Evolutionary conservation across 306 rosid genomes (phyloP).

Genomic region (Alnus rubra): DNA sequence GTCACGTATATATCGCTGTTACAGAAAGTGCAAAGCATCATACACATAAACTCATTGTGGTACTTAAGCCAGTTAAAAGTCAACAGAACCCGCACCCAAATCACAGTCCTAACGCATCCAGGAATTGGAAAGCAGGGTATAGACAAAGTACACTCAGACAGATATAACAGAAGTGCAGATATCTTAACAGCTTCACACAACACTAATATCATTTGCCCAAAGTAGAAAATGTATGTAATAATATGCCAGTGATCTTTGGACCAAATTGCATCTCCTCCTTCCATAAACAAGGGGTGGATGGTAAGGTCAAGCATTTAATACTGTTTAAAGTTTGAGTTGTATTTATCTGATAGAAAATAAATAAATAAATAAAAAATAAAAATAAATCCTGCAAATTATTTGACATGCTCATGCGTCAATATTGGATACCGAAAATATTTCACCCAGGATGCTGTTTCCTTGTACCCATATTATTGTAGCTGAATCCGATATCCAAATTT

Average conservation of each 20-base stretch:
- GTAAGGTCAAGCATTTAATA: not conserved
- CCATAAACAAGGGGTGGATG: not conserved
- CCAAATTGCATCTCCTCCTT: not conserved
- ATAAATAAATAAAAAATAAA: not conserved
- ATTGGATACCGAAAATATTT: not conserved
- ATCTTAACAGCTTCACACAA: not conserved
- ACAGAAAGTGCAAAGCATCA: constrained; percentile 26
- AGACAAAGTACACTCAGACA: not conserved
- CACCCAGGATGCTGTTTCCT: not conserved
- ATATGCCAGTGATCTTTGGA: not conserved
- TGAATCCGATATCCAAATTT: not conserved
- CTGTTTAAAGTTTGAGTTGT: not conserved
- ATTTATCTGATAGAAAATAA: not conserved
- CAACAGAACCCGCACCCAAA: not conserved
- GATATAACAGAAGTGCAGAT: not conserved
- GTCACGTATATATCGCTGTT: constrained; percentile 77
- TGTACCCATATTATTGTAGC: not conserved
- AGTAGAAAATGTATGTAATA: not conserved
- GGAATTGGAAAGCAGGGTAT: constrained; percentile 3
- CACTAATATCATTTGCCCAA: not conserved
- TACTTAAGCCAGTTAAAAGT: not conserved
- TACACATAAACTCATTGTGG: not conserved
- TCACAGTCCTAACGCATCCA: not conserved
- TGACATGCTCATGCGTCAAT: not conserved
- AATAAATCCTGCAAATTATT: not conserved